These are phyloP conservation scores for Euphorbia neoarborescens DNA, from an alignment of 441 rosid genomes.

Conservation along the genomic window DNA sequence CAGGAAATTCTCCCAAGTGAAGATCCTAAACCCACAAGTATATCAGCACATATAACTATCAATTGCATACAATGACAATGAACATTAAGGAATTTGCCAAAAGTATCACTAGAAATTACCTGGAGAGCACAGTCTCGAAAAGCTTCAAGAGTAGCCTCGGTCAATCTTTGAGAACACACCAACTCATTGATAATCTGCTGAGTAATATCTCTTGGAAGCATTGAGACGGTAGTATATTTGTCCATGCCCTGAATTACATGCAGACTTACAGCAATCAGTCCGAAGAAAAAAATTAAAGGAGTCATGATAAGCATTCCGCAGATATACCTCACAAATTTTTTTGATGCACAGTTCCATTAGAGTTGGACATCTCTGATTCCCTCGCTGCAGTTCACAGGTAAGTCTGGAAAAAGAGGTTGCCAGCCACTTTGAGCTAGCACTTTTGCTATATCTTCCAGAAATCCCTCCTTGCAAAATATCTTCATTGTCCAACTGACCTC, in stretches of 20 bases:
- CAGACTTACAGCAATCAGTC: conserved; percentile 6
- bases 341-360: conserved; percentile 69
- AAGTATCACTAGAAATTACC: conserved; percentile 36
- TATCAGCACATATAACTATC: background rate
- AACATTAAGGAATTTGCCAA: background rate
- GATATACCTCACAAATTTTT: conserved; percentile 49
- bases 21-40: conserved; percentile 47
- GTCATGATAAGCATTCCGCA: conserved; percentile 1
- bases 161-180: conserved; percentile 42
- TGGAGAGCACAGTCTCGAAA: conserved; percentile 85
- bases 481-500: conserved; percentile 51
- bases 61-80: background rate
- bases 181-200: conserved; percentile 79
- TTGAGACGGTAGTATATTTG: conserved; percentile 43
- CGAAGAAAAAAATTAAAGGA: background rate
- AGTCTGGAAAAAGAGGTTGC: conserved; percentile 59
- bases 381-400: conserved; percentile 29
- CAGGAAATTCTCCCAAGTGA: conserved; percentile 60
- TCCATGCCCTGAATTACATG: conserved; percentile 46
- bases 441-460: conserved; percentile 51
- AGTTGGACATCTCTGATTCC: conserved; percentile 44
- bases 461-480: conserved; percentile 44
- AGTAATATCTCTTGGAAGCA: conserved; percentile 78
- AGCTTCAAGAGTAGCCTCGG: conserved; percentile 46
- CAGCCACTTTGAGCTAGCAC: conserved; percentile 80